phyloP scores from a whole-genome alignment of 2,329 filamentous ascomycete species.

The Fusarium goolgardi region DNA sequence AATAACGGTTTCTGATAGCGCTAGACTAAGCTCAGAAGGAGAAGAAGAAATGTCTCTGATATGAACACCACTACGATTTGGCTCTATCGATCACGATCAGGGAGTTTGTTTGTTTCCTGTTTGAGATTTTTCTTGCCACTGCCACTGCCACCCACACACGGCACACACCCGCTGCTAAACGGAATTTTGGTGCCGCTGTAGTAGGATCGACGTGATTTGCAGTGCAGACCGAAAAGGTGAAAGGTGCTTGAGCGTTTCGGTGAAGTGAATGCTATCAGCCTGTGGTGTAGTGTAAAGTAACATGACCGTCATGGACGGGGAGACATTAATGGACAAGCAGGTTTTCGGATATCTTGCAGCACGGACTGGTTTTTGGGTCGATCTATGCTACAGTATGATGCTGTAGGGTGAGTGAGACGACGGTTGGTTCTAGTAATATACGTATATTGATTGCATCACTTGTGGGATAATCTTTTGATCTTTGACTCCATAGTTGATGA shows the following conservation, averaged over 20 bases:
- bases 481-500: slow-evolving; percentile 4
- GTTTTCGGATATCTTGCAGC: slow-evolving; percentile 5
- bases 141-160: slow-evolving; percentile 15
- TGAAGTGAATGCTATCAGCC: background rate
- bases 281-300: slow-evolving; percentile 1
- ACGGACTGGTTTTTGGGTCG: background rate
- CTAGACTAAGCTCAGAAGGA: slow-evolving; percentile 10
- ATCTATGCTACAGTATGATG: slow-evolving; percentile 2
- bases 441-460: slow-evolving; percentile 23
- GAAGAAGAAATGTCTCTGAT: slow-evolving; percentile 21
- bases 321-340: slow-evolving; percentile 26
- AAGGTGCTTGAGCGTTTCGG: background rate
- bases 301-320: slow-evolving; percentile 16
- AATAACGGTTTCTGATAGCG: slow-evolving; percentile 19
- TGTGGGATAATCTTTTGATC: background rate
- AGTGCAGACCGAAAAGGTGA: background rate
- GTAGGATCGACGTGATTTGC: slow-evolving; percentile 30
- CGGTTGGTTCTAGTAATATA: slow-evolving; percentile 10
- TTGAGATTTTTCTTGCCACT: slow-evolving; percentile 18
- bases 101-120: slow-evolving; percentile 9
- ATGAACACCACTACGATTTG: slow-evolving; percentile 9
- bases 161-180: slow-evolving; percentile 20
- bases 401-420: slow-evolving; percentile 3
- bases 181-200: slow-evolving; percentile 8
- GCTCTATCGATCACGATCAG: slow-evolving; percentile 35